A percentile compares a stretch with the other conserved stretches of the same genome.
These are phyloP conservation scores for Nymphaea colorata DNA, from an alignment of 164 flowering plant genomes.

Conservation along the genomic window DNA sequence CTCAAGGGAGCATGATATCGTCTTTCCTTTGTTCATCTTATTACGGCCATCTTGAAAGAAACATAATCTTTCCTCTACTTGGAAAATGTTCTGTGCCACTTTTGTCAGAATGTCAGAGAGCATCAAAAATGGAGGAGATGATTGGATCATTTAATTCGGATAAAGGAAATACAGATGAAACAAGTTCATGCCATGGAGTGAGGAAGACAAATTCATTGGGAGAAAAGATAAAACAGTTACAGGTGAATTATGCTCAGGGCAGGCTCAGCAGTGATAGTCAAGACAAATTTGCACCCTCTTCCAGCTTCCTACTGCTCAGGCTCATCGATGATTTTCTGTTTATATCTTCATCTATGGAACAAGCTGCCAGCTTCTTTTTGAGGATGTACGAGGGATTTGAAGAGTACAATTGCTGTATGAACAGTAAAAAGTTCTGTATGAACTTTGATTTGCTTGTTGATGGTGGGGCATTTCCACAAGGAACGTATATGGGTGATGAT, in stretches of 20 bases:
- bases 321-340: conserved; percentile 76
- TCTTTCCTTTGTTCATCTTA: conserved; percentile 81
- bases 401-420: conserved; percentile 78
- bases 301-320: conserved; percentile 42
- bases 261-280: too few species aligned
- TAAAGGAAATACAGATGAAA: not conserved
- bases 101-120: too few species aligned
- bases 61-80: conserved; percentile 55
- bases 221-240: too few species aligned
- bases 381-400: conserved; percentile 62
- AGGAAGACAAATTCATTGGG: not conserved
- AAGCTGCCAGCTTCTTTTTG: conserved; percentile 41
- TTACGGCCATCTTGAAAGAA: conserved; percentile 66
- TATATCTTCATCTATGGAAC: conserved; percentile 66
- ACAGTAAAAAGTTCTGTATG: conserved; percentile 44
- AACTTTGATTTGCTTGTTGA: conserved; percentile 38
- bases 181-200: not conserved
- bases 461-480: not conserved
- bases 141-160: too few species aligned
- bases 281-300: not conserved
- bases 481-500: conserved; percentile 40
- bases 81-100: conserved; percentile 17
- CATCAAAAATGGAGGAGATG: too few species aligned
- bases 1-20: conserved; percentile 90
- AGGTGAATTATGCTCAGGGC: too few species aligned